Evolutionary conservation across 2,329 filamentous ascomycete genomes (phyloP).

Genomic region (Trichophyton benhamiae): DNA sequence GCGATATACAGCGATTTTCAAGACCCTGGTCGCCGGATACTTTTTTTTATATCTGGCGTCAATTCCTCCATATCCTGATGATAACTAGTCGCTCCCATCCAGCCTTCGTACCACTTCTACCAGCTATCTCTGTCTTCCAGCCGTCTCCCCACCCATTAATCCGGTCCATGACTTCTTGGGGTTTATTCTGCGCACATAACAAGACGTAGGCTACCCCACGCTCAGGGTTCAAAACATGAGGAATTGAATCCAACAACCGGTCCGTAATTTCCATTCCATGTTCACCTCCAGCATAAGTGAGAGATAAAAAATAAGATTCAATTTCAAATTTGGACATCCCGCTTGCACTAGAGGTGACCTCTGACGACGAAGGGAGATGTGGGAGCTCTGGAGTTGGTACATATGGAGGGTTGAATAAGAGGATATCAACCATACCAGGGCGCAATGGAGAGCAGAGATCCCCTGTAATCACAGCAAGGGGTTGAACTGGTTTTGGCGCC

Average conservation of each 20-base stretch:
- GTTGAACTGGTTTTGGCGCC: constrained; percentile 30
- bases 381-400: constrained; percentile 75
- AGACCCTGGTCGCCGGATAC: background rate
- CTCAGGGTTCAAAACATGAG: constrained; percentile 46
- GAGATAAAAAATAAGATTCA: constrained; percentile 68
- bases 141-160: constrained; percentile 45
- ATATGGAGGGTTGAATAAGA: constrained; percentile 96
- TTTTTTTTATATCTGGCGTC: background rate
- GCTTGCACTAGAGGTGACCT: background rate
- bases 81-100: constrained; percentile 94
- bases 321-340: constrained; percentile 49
- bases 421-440: constrained; percentile 55
- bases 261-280: constrained; percentile 94
- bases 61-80: constrained; percentile 62
- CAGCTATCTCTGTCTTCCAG: constrained; percentile 70
- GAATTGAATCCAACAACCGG: constrained; percentile 58
- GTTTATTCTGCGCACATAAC: constrained; percentile 81
- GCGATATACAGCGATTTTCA: background rate
- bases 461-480: constrained; percentile 54
- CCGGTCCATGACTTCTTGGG: constrained; percentile 55
- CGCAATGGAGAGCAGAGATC: constrained; percentile 57
- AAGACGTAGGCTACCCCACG: constrained; percentile 79
- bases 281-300: constrained; percentile 77
- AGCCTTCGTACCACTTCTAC: constrained; percentile 70
- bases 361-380: constrained; percentile 8